phyloP scores from a whole-genome alignment of 2,329 filamentous ascomycete species.

The Elsinoe fawcettii region DNA sequence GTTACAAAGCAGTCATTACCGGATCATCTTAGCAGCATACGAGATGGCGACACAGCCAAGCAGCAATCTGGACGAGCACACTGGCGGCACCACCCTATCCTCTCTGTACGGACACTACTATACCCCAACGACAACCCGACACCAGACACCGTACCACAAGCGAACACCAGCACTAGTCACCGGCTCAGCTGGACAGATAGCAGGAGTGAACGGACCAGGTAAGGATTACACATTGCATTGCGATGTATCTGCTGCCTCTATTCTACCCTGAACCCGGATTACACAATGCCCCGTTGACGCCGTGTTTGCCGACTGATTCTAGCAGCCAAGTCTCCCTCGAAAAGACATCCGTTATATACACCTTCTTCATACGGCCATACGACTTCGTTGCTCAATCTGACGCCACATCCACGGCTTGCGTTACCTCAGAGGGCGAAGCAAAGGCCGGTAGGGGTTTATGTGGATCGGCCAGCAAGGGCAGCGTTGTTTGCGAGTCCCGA shows the following conservation, averaged over 20 bases:
- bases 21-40: not conserved
- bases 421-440: not conserved
- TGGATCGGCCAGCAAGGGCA: not conserved
- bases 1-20: not conserved
- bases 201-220: not conserved
- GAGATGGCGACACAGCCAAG: not conserved
- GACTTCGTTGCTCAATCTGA: not conserved
- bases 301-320: not conserved
- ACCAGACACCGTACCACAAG: not conserved
- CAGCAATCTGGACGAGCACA: not conserved
- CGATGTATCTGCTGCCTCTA: not conserved
- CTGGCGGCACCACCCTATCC: conserved; percentile 2
- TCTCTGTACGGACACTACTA: conserved; percentile 6
- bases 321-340: not conserved
- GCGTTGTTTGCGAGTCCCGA: not conserved
- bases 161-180: not conserved
- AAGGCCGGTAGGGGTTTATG: not conserved
- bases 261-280: not conserved
- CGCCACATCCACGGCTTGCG: not conserved
- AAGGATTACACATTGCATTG: not conserved
- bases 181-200: not conserved
- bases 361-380: not conserved
- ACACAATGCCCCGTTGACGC: not conserved
- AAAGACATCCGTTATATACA: not conserved
- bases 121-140: not conserved